Evolutionary conservation across 257 asterid species (phyloP).

Genomic region (Ilex aquifolium): DNA sequence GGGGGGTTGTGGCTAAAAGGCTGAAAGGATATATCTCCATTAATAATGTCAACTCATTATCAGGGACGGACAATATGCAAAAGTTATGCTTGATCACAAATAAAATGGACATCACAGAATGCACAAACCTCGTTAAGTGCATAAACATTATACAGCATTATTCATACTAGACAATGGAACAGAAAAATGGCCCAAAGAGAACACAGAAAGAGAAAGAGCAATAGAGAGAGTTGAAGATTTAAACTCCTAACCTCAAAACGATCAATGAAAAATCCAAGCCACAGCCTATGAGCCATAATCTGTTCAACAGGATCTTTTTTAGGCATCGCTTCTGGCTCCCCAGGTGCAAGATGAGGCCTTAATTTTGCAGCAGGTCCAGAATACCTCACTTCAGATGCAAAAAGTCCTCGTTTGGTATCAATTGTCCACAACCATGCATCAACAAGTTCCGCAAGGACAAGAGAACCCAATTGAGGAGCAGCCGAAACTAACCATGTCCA

Average conservation of each 20-base stretch:
- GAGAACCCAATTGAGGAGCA: constrained; percentile 93
- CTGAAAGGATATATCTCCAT: too few relatives aligned
- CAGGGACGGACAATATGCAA: too few relatives aligned
- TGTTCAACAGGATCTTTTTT: constrained; percentile 89
- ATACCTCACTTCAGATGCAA: constrained; percentile 75
- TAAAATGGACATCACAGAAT: background rate
- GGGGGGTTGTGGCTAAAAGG: too few relatives aligned
- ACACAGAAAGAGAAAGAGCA: constrained; percentile 7
- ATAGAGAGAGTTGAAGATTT: constrained; percentile 14
- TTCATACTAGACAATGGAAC: constrained; percentile 7
- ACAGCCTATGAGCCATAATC: constrained; percentile 88
- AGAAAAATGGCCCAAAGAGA: constrained; percentile 7
- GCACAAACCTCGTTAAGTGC: background rate
- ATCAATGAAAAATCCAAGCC: constrained; percentile 96
- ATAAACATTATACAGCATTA: background rate
- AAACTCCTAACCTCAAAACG: constrained; percentile 79
- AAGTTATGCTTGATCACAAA: background rate
- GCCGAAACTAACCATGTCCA: constrained; percentile 99
- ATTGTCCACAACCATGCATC: constrained; percentile 99
- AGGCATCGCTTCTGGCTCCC: constrained; percentile 82
- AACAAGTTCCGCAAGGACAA: constrained; percentile 95
- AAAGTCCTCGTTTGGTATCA: constrained; percentile 95
- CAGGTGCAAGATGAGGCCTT: constrained; percentile 96
- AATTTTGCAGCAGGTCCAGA: constrained; percentile 93
- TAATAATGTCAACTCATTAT: too few relatives aligned